Evolutionary conservation across 805 yeast species (phyloP), one percentile per base, ranked within the genome.

Genomic region (Candida xiaguanensis): DNA sequence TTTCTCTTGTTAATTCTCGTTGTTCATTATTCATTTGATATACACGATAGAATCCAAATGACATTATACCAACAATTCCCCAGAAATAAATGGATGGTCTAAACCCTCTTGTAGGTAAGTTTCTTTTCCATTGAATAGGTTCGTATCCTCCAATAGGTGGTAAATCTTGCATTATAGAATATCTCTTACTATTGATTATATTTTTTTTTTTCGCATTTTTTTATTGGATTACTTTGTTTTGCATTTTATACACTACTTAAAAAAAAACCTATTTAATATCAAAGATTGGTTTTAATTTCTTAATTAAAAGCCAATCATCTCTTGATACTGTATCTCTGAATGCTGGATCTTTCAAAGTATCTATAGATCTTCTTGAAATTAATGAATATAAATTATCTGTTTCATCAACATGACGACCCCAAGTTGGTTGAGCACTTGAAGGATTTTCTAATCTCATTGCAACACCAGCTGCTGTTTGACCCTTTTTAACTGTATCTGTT

Each of bases 321-420:
- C 96, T 82, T 34, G 91, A 74, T 46, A 93, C 99, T 45, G 86
- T 78, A 53, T 86, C 91, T 66, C 99, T 80, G 80, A 93, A 93
- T 3, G 98, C 97, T 30, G 96, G 95, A 56, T 93, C 99, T 70
- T 93, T 93, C 75, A 93, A 79, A n/a, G 95, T 85, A 61, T 93
- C 97, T 52, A 93, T 90, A 25, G 96, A 85, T 64, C 74, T 85
- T 74, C 99, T 81, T 9, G 93, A 60, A 48, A 93, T 77, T 69
- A 85, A 74, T n/a, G 99, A 91, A 67, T 90, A 93, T 58, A 93
- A 72, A 33, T 77, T 74, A 63, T 93, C 99, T 43, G 78, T 71
- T 67, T 93, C 99, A 63, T 89, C 96, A 52, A 93, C 95, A 59
- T 93, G 99, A 72, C 99, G 87, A 47, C 99, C 99, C 98, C 98